phyloP scores from a whole-genome alignment of 352 stramenopile species.

The Globisporangium barbulae region DNA sequence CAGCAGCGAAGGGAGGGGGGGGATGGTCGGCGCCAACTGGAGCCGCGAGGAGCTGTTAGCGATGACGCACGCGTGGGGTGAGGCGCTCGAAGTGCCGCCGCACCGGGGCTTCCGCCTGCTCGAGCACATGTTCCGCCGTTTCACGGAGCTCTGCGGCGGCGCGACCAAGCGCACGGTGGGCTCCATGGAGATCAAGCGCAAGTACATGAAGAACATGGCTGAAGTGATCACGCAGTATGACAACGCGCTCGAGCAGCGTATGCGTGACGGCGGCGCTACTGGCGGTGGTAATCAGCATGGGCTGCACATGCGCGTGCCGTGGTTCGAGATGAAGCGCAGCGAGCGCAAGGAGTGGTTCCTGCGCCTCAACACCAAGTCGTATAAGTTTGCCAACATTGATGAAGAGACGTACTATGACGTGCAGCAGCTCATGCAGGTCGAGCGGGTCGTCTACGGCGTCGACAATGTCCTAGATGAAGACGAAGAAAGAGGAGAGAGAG shows the following conservation, averaged over 20 bases:
- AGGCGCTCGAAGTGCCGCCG: conserved; percentile 5
- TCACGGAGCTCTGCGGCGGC: conserved; percentile 6
- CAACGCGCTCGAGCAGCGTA: background rate
- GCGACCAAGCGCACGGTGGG: conserved; percentile 1
- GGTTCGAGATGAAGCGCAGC: conserved; percentile 8
- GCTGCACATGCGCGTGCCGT: background rate
- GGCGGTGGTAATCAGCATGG: background rate
- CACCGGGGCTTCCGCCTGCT: conserved; percentile 12
- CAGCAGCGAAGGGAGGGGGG: background rate
- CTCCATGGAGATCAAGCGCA: conserved; percentile 16
- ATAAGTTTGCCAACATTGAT: conserved; percentile 11
- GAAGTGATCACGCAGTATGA: conserved; percentile 9
- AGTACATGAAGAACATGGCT: conserved; percentile 19
- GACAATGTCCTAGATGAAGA: background rate
- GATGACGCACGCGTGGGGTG: conserved; percentile 8
- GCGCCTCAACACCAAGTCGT: conserved; percentile 7
- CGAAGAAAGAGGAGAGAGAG: background rate
- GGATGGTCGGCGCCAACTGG: conserved; percentile 10
- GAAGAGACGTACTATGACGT: conserved; percentile 10
- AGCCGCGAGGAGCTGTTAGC: conserved; percentile 7
- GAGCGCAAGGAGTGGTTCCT: conserved; percentile 13
- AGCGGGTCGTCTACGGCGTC: background rate
- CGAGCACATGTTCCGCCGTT: conserved; percentile 12
- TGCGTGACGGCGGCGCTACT: background rate
- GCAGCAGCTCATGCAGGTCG: conserved; percentile 6